Evolutionary conservation across 23 red algal genomes (phyloP).

Genomic region (Gracilaria caudata): DNA sequence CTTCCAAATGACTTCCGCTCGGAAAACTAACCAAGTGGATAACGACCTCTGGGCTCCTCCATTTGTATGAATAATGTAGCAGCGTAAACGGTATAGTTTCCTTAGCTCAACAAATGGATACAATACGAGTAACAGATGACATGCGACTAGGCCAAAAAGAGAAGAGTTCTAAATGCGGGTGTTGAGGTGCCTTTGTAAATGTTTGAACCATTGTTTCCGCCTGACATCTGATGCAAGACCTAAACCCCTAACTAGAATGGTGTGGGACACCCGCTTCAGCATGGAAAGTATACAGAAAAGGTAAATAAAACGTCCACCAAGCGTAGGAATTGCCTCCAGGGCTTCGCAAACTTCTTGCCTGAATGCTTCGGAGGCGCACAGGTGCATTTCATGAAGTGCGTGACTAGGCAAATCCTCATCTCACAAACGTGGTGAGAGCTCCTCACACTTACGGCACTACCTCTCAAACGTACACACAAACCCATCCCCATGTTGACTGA

Average conservation of each 20-base stretch:
- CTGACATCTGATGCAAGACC: neutral
- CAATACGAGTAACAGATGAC: constrained; percentile 19
- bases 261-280: neutral
- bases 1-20: neutral
- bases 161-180: constrained; percentile 8
- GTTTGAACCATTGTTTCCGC: neutral
- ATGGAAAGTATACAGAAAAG: neutral
- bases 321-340: neutral
- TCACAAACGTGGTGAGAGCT: too few relatives aligned
- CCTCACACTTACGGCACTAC: too few relatives aligned
- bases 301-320: neutral
- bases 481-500: too few relatives aligned
- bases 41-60: neutral
- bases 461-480: too few relatives aligned
- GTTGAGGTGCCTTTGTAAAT: constrained; percentile 1
- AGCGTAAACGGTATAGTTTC: constrained; percentile 20
- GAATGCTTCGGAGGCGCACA: too few relatives aligned
- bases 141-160: neutral
- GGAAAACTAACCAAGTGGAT: neutral
- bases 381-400: too few relatives aligned
- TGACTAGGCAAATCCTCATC: too few relatives aligned
- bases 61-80: neutral
- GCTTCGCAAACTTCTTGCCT: neutral
- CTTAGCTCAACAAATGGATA: constrained; percentile 23
- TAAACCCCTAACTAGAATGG: neutral